Conservation (phyloP, 352 stramenopile genomes). For the Poterioochromonas sp. region DNA sequence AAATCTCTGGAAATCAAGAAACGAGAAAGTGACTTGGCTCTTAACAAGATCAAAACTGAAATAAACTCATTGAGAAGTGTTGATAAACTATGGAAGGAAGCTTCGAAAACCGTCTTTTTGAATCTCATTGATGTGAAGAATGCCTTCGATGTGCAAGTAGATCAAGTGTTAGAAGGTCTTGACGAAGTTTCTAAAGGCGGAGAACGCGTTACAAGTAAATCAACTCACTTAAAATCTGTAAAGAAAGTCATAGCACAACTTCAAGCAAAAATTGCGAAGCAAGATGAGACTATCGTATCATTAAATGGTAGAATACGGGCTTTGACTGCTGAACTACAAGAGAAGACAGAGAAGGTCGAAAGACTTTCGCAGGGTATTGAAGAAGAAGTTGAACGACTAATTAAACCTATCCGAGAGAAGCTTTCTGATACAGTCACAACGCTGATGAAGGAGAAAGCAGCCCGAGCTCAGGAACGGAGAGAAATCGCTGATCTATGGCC, state of each 20-base stretch:
- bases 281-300: slow-evolving; percentile 23
- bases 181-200: neutral
- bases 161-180: slow-evolving; percentile 5
- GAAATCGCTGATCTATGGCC: slow-evolving; percentile 31
- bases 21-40: neutral
- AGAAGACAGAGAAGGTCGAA: slow-evolving; percentile 27
- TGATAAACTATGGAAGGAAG: slow-evolving; percentile 25
- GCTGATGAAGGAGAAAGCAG: slow-evolving; percentile 34
- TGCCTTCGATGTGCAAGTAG: slow-evolving; percentile 1
- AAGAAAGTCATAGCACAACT: neutral
- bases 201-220: neutral
- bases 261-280: neutral
- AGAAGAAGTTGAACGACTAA: slow-evolving; percentile 31
- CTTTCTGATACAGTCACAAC: neutral
- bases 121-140: neutral
- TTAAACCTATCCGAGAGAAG: slow-evolving; percentile 25
- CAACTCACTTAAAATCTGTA: neutral
- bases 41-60: slow-evolving; percentile 33
- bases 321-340: neutral
- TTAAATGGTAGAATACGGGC: neutral
- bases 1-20: slow-evolving; percentile 29
- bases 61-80: slow-evolving; percentile 18
- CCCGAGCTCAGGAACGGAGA: slow-evolving; percentile 28
- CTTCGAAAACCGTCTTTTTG: neutral
- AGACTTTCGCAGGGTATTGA: slow-evolving; percentile 29